Evolutionary conservation across 306 rosid species (phyloP).

Genomic region (Glycine tomentella): DNA sequence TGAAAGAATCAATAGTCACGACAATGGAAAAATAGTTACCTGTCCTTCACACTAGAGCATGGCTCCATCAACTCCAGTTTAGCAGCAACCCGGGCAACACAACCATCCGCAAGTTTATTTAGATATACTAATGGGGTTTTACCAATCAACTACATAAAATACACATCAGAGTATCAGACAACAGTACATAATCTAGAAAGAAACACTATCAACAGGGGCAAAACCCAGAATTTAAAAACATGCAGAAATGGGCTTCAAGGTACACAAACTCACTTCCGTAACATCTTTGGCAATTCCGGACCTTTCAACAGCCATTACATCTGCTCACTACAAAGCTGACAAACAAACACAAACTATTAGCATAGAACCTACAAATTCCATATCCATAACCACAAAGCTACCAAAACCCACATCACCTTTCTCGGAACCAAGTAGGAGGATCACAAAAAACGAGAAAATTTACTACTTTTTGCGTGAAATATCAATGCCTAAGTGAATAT

Average conservation of each 20-base stretch:
- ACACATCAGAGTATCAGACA: constrained; percentile 7
- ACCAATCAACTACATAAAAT: constrained; percentile 62
- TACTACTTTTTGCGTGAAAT: constrained; percentile 22
- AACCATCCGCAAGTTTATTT: constrained; percentile 59
- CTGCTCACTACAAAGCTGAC: constrained; percentile 45
- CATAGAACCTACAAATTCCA: constrained; percentile 13
- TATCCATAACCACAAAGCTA: background rate
- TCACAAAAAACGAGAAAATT: constrained; percentile 19
- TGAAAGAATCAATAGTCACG: background rate
- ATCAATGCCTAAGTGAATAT: background rate
- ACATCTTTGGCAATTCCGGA: constrained; percentile 69
- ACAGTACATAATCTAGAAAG: background rate
- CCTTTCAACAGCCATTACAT: constrained; percentile 61
- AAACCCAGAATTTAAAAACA: background rate
- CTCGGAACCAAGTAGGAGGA: constrained; percentile 1
- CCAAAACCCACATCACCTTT: constrained; percentile 31
- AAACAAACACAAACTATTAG: constrained; percentile 22
- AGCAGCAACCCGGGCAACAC: constrained; percentile 73
- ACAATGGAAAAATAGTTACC: constrained; percentile 44
- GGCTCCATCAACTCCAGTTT: constrained; percentile 76
- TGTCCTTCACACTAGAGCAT: constrained; percentile 75
- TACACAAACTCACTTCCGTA: constrained; percentile 58
- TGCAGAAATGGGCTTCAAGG: background rate
- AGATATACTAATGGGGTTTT: constrained; percentile 76
- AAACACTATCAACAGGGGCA: constrained; percentile 5